These are phyloP conservation scores for Gnaphalium uliginosum DNA, from an alignment of 129 eudicot species.

Conservation along the genomic window DNA sequence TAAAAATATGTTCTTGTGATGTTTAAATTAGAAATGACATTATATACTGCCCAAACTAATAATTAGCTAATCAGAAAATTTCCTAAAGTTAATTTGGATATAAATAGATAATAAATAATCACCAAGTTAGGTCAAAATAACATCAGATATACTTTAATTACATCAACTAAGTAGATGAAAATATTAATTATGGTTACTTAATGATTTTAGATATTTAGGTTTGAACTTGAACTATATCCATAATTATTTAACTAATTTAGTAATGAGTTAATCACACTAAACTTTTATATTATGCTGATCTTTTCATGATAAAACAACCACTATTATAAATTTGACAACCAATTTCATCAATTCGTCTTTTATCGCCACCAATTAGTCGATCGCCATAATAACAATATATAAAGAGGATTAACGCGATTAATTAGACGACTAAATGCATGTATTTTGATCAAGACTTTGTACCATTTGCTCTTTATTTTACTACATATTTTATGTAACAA, in stretches of 20 bases:
- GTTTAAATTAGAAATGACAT: no score
- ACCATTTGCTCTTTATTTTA: no score
- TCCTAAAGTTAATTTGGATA: no score
- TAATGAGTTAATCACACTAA: background rate
- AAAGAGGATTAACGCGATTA: constrained; percentile 7
- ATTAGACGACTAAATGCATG: background rate
- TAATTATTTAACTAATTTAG: background rate
- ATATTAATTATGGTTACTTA: constrained; percentile 26
- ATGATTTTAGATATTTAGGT: background rate
- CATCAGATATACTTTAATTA: background rate
- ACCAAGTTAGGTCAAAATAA: no score
- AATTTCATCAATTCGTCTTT: constrained; percentile 31
- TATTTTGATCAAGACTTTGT: background rate
- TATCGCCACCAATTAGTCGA: constrained; percentile 23
- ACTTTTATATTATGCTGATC: no score
- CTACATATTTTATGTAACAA: background rate
- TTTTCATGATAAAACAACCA: background rate
- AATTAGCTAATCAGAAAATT: no score
- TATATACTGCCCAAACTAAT: no score
- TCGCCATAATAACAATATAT: constrained; percentile 2
- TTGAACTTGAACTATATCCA: background rate
- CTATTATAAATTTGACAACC: constrained; percentile 28
- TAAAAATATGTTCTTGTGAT: no score
- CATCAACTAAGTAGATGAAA: constrained; percentile 9
- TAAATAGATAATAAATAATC: no score